Evolutionary conservation across 1,139 yeast genomes (phyloP), one percentile per base, ranked within the genome.

Genomic region (Kodamaea ohmeri): DNA sequence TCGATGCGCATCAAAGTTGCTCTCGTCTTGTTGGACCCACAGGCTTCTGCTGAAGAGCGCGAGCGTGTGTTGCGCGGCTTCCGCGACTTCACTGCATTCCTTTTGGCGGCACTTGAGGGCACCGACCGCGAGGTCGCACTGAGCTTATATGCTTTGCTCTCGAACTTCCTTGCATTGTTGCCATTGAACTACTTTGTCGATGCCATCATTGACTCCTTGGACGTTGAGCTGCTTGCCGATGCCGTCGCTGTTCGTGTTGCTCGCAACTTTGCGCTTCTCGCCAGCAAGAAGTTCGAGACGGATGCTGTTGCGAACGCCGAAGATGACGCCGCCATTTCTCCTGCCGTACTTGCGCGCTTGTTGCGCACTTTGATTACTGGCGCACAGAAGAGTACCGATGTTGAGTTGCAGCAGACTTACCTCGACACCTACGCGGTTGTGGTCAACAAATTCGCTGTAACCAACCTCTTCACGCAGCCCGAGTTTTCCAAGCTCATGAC

Each of bases 111-210:
- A 14, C 60, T 70, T 44, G 75, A 69, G 36, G 45, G 46, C 7
- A 62, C 56, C 44, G 47, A 48, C 33, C 40, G 43, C 17, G 55
- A 50, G 6, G 51, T 67, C 12, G 48, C 59, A 18, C 40, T 47
- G 29, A 57, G 58, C 36, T 58, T 68, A 46, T 67, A 66, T 47
- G 70, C 65, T 19, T 62, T 86, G 37, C 67, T 90, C 48, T 76
- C 80, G 32, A 76, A 75, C 47, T 64, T 83, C 46, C 64, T 90
- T 47, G 79, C 79, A 42, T 67, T 88, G 45, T 67, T 90, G 40
- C 97, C 97, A 20, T 75, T 89, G 48, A 73, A 72, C 41, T 75
- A 79, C 48, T 89, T 87, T 55, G 81, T 85, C 27, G 68, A 72
- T 20, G 78, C 95, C 2, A 72, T 84, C 21, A 58, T 76, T n/a